These are phyloP conservation scores for Salix arbutifolia DNA, from an alignment of 345 rosid species.

Conservation along the genomic window DNA sequence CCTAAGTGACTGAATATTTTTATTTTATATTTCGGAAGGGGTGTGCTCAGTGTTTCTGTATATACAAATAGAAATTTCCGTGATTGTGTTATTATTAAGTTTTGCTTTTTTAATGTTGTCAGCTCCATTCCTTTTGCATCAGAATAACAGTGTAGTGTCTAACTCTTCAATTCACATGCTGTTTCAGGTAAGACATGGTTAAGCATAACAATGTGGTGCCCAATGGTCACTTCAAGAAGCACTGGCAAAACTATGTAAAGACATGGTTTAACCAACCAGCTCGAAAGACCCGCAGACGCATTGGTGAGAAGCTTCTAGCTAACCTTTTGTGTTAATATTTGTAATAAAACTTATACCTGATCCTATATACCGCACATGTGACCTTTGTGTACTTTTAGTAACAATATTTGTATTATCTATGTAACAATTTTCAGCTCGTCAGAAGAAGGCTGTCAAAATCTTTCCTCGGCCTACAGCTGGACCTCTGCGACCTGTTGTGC, in stretches of 20 bases:
- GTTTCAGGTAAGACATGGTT: constrained; percentile 46
- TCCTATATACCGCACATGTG: neutral
- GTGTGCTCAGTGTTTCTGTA: neutral
- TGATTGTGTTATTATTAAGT: neutral
- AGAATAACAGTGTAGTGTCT: neutral
- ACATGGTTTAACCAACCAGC: constrained; percentile 97
- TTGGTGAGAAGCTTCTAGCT: constrained; percentile 17
- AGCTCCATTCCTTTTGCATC: neutral
- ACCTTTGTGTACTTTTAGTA: neutral
- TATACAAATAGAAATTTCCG: neutral
- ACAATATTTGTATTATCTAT: neutral
- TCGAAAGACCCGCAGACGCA: constrained; percentile 57
- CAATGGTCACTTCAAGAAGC: constrained; percentile 39
- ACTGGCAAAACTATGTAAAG: constrained; percentile 82
- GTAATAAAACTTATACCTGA: neutral
- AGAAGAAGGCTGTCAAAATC: constrained; percentile 32
- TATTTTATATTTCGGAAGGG: neutral
- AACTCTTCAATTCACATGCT: neutral
- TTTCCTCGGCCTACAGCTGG: constrained; percentile 49
- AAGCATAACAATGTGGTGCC: constrained; percentile 54
- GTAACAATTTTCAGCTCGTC: constrained; percentile 21
- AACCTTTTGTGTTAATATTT: too few relatives aligned
- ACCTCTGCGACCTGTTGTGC: constrained; percentile 58
- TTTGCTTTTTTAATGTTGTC: neutral
- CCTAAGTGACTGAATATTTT: neutral